Percentiles rank a stretch among this genome's conserved stretches.
Conservation (phyloP, 2,329 filamentous ascomycete genomes). For the Cercospora zeina region DNA sequence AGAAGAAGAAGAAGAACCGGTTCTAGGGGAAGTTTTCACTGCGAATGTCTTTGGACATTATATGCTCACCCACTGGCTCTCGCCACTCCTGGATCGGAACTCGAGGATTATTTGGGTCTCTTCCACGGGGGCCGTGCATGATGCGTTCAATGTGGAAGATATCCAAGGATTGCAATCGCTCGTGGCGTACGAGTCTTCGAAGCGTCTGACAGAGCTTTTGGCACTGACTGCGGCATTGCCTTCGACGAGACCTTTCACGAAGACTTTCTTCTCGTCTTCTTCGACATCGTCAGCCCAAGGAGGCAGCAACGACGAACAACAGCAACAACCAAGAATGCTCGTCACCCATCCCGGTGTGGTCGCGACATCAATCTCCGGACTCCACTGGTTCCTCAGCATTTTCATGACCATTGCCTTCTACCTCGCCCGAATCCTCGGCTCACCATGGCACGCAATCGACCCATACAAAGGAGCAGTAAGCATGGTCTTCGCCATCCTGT, state of each 20-base stretch:
- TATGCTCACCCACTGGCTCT: constrained; percentile 75
- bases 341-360: constrained; percentile 85
- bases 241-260: constrained; percentile 58
- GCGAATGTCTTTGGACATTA: constrained; percentile 97
- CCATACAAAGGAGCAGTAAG: constrained; percentile 75
- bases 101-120: constrained; percentile 81
- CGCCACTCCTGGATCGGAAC: constrained; percentile 64
- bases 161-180: constrained; percentile 68
- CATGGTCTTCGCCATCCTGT: constrained; percentile 75
- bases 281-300: background rate
- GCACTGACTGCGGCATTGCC: constrained; percentile 71
- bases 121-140: constrained; percentile 68
- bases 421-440: constrained; percentile 74
- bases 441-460: constrained; percentile 81
- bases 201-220: constrained; percentile 82
- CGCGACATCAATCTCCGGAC: constrained; percentile 75
- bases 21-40: constrained; percentile 79
- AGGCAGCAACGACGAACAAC: constrained; percentile 27
- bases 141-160: constrained; percentile 65
- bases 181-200: constrained; percentile 79
- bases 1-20: constrained; percentile 50
- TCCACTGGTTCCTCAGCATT: constrained; percentile 68
- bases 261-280: constrained; percentile 54
- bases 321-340: constrained; percentile 64
- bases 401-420: constrained; percentile 68